Base-by-base conservation (phyloP, 352 stramenopile genomes). In the Phytophthora litchii region DNA sequence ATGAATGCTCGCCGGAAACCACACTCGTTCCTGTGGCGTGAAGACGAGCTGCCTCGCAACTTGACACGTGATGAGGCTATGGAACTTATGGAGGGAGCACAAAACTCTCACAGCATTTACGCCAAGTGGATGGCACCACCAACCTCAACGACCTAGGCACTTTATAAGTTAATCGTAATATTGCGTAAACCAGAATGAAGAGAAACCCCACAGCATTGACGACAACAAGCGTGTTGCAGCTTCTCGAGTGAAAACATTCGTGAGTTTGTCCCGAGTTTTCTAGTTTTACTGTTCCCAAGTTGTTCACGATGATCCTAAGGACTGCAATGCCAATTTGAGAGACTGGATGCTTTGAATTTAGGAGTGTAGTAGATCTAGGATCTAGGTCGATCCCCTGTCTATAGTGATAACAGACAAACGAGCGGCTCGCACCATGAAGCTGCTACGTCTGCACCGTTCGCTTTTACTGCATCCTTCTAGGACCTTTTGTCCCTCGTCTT, bases 1-100 rank as follows among this genome's bases (percentile, higher is more conserved):
- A 57, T 88, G 16, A 77, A 79, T 29, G 45, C 37, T 25, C 69
- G 70, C 32, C 74, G 81, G n/a, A 81, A 82, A 50, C 75, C 76
- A 8, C 56, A 9, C 21, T 51, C 61, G 34, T 82, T 78, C 21
- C 40, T 91, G 21, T 91, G 81, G 74, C 67, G 62, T 36, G 32
- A 66, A 42, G 64, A 81, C 25, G 58, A 73, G 4, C 4, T 65
- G 7, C 42, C 73, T 11, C 31, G 48, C 12, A 61, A 72, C 21
- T 40, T 85, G n/a, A 60, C 40, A 1, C 40, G 60, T 17, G 21
- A 67, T 19, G 58, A 80, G 35, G 72, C 64, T 0, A 21, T 70
- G 19, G 53, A 49, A 13, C 61, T 84, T 14, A 75, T 84, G 54
- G 17, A 62, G 9, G 51, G 40, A 7, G 67, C 70, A 1, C 43